A percentile compares a stretch with the other conserved stretches of the same genome.
These are phyloP conservation scores for Wickerhamiella galacta DNA, from an alignment of 805 yeast genomes.

Conservation along the genomic window DNA sequence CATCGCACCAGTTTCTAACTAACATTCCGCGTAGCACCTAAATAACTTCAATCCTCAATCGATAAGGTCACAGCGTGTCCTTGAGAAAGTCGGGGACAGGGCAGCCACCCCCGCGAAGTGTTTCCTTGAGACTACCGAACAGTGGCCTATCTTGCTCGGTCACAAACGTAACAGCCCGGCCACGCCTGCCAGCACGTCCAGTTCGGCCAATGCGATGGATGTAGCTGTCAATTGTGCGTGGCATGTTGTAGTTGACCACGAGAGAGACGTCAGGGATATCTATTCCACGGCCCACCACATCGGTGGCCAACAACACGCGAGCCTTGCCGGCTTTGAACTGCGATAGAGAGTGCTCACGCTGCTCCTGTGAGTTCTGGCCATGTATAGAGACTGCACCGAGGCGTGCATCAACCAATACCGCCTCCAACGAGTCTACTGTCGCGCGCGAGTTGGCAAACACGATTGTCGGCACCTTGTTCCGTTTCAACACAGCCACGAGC, in stretches of 20 bases:
- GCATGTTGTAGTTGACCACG: constrained; percentile 78
- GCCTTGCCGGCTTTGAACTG: constrained; percentile 38
- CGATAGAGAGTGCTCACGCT: constrained; percentile 61
- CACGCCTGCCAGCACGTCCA: constrained; percentile 80
- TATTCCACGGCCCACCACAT: constrained; percentile 90
- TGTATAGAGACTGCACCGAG: constrained; percentile 50
- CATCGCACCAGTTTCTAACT: too few relatives aligned
- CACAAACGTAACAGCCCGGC: constrained; percentile 60
- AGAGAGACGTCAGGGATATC: constrained; percentile 77
- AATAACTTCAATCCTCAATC: neutral
- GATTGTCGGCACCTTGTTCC: constrained; percentile 37
- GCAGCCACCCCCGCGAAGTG: constrained; percentile 3
- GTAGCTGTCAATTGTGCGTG: constrained; percentile 61
- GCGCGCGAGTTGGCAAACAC: constrained; percentile 67
- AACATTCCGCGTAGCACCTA: too few relatives aligned
- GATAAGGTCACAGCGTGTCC: neutral
- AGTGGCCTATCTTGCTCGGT: constrained; percentile 6
- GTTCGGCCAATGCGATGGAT: constrained; percentile 93
- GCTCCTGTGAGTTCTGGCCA: constrained; percentile 74
- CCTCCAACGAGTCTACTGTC: constrained; percentile 49
- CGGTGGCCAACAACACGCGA: constrained; percentile 72
- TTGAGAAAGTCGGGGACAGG: constrained; percentile 1
- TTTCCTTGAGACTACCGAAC: constrained; percentile 7
- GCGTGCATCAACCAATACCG: constrained; percentile 31
- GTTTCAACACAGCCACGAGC: constrained; percentile 26